phyloP scores from a whole-genome alignment of 805 yeast genomes.

The Wickerhamomyces hampshirensis region DNA sequence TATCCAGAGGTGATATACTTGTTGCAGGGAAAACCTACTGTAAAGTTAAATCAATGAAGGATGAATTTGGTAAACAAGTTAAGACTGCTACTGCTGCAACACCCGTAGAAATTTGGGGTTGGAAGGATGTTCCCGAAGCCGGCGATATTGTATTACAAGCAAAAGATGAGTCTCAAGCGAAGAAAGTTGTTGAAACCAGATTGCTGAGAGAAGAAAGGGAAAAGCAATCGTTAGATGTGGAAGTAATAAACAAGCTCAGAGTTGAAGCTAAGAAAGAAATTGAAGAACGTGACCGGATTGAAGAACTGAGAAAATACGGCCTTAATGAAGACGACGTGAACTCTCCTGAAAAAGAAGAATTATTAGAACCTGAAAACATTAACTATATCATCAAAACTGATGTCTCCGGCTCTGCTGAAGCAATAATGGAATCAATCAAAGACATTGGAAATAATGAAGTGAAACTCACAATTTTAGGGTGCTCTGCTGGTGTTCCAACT shows the following conservation, averaged over 20 bases:
- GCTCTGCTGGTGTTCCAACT: slow-evolving; percentile 75
- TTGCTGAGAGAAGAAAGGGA: slow-evolving; percentile 51
- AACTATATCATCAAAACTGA: slow-evolving; percentile 83
- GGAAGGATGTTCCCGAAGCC: slow-evolving; percentile 90
- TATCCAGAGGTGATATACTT: slow-evolving; percentile 64
- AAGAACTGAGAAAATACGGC: slow-evolving; percentile 58
- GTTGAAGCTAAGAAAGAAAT: slow-evolving; percentile 47
- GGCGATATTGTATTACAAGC: slow-evolving; percentile 85
- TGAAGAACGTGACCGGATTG: slow-evolving; percentile 47
- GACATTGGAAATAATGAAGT: slow-evolving; percentile 89
- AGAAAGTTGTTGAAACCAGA: slow-evolving; percentile 67
- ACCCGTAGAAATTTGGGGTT: slow-evolving; percentile 88
- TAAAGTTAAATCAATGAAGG: slow-evolving; percentile 71
- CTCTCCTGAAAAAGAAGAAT: slow-evolving; percentile 18
- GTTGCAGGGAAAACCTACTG: slow-evolving; percentile 89
- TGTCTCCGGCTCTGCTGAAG: slow-evolving; percentile 93
- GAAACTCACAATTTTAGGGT: slow-evolving; percentile 56
- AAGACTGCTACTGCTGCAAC: slow-evolving; percentile 77
- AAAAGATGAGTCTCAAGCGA: slow-evolving; percentile 66
- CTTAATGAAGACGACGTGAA: slow-evolving; percentile 36
- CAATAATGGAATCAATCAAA: slow-evolving; percentile 75
- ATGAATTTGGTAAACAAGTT: slow-evolving; percentile 63
- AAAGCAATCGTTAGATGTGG: slow-evolving; percentile 61
- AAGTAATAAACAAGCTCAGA: slow-evolving; percentile 64
- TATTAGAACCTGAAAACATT: slow-evolving; percentile 29